phyloP scores from a whole-genome alignment of 768 basidiomycete genomes.

The Boletus rubroflammeus region DNA sequence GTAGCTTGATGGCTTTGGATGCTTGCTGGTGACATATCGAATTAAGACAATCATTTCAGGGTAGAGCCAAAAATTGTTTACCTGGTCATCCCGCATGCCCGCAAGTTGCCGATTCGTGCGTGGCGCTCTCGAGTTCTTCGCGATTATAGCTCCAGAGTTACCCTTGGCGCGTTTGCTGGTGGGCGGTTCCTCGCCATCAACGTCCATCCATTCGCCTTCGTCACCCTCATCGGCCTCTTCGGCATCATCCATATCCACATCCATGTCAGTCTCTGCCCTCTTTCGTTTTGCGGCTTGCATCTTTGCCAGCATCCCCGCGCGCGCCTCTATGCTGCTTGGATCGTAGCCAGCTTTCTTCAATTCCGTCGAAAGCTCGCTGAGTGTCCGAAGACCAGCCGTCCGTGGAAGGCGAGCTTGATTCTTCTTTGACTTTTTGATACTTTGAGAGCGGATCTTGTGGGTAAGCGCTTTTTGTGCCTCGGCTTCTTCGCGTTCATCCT shows the following conservation, averaged over 20 bases:
- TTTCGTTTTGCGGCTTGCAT: conserved; percentile 62
- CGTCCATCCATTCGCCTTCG: conserved; percentile 53
- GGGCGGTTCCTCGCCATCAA: conserved; percentile 47
- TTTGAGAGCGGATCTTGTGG: conserved; percentile 69
- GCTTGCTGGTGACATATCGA: conserved; percentile 55
- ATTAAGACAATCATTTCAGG: not conserved
- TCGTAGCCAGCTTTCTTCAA: conserved; percentile 89
- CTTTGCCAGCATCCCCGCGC: conserved; percentile 83
- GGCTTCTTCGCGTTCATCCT: conserved; percentile 78
- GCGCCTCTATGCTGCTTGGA: conserved; percentile 81
- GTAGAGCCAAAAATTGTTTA: conserved; percentile 22
- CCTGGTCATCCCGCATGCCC: conserved; percentile 74
- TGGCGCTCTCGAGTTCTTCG: conserved; percentile 53
- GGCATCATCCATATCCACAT: conserved; percentile 57
- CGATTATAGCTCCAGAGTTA: conserved; percentile 53
- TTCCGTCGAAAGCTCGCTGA: conserved; percentile 72
- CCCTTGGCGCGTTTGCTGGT: conserved; percentile 60
- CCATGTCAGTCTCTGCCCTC: conserved; percentile 47
- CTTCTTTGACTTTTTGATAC: conserved; percentile 82
- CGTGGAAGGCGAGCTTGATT: conserved; percentile 77
- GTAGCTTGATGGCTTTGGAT: conserved; percentile 73
- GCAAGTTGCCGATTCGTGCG: conserved; percentile 70
- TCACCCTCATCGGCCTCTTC: conserved; percentile 35
- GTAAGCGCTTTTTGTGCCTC: conserved; percentile 55
- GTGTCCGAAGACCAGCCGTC: conserved; percentile 62